phyloP scores from a whole-genome alignment of 2,329 filamentous ascomycete genomes.

The Annulohypoxylon truncatum region DNA sequence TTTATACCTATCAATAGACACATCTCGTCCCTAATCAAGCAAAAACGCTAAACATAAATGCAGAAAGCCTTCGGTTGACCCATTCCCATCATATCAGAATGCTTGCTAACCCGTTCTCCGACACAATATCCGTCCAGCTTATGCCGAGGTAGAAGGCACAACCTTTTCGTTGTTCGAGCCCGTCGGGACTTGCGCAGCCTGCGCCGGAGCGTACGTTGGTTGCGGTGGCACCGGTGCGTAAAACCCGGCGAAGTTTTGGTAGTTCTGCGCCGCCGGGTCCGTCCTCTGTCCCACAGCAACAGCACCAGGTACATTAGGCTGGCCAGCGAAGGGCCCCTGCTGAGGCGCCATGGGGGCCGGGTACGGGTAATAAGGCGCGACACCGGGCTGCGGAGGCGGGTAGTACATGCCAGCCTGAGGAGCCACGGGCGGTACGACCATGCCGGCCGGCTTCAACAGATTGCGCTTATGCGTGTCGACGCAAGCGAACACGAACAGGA shows the following conservation, averaged over 20 bases:
- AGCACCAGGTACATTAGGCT: slow-evolving; percentile 1
- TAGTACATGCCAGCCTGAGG: slow-evolving; percentile 38
- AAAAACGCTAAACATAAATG: slow-evolving; percentile 27
- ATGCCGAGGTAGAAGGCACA: slow-evolving; percentile 14
- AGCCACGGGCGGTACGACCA: slow-evolving; percentile 28
- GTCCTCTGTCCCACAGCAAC: slow-evolving; percentile 6
- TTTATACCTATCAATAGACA: slow-evolving; percentile 12
- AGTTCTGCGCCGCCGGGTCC: slow-evolving; percentile 51
- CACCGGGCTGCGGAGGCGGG: slow-evolving; percentile 28
- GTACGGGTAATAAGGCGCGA: slow-evolving; percentile 39
- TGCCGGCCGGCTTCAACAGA: slow-evolving; percentile 34
- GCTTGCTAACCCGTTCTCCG: background rate
- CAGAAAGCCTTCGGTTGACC: background rate
- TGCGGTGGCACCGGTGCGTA: slow-evolving; percentile 40
- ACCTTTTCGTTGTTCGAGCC: slow-evolving; percentile 21
- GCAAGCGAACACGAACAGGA: slow-evolving; percentile 71
- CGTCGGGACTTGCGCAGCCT: background rate
- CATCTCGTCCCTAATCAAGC: slow-evolving; percentile 22
- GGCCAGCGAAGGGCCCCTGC: slow-evolving; percentile 17
- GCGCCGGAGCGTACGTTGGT: background rate
- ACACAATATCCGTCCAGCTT: background rate
- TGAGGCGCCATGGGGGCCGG: slow-evolving; percentile 39
- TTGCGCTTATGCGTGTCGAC: slow-evolving; percentile 50
- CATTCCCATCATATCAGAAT: slow-evolving; percentile 15
- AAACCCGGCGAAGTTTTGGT: slow-evolving; percentile 47